A percentile compares a stretch with the other conserved stretches of the same genome.
These are phyloP conservation scores for Saccharomyces uvarum DNA, from an alignment of 1,139 yeast genomes.

Conservation along the genomic window DNA sequence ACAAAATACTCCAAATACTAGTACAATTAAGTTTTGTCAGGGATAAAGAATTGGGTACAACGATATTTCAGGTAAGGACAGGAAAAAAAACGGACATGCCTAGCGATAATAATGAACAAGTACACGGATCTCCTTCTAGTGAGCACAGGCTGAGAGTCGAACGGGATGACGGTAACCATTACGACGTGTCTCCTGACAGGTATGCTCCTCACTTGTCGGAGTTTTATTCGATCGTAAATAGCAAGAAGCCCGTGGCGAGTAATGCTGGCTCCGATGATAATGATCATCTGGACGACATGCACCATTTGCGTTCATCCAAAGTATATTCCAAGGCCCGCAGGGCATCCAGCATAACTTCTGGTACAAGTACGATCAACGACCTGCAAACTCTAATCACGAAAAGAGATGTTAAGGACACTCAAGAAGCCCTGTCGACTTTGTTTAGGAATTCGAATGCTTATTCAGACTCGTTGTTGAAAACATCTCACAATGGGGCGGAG, in stretches of 20 bases:
- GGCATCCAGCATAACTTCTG: conserved; percentile 27
- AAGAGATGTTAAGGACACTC: conserved; percentile 47
- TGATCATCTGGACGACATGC: conserved; percentile 1
- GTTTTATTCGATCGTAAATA: conserved; percentile 27
- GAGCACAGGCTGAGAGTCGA: not conserved
- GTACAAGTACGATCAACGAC: conserved; percentile 34
- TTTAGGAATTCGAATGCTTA: conserved; percentile 47
- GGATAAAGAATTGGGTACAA: not conserved
- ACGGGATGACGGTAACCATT: not conserved
- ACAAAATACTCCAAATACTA: not conserved
- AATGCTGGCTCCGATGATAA: conserved; percentile 4
- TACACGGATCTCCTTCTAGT: not conserved
- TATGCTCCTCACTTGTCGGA: conserved; percentile 31
- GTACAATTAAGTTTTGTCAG: not conserved
- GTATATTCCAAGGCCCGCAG: conserved; percentile 6
- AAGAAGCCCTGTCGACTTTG: conserved; percentile 42
- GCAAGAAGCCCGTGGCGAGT: conserved; percentile 8
- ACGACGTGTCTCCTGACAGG: conserved; percentile 17
- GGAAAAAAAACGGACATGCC: conserved; percentile 4
- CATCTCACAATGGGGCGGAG: conserved; percentile 60
- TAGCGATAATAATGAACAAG: not conserved
- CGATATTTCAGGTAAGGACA: not conserved
- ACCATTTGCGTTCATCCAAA: conserved; percentile 4
- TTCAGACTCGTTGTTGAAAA: conserved; percentile 41
- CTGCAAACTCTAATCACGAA: conserved; percentile 53